Evolutionary conservation across 768 basidiomycete species (phyloP).

Genomic region (Coprinopsis marcescibilis): DNA sequence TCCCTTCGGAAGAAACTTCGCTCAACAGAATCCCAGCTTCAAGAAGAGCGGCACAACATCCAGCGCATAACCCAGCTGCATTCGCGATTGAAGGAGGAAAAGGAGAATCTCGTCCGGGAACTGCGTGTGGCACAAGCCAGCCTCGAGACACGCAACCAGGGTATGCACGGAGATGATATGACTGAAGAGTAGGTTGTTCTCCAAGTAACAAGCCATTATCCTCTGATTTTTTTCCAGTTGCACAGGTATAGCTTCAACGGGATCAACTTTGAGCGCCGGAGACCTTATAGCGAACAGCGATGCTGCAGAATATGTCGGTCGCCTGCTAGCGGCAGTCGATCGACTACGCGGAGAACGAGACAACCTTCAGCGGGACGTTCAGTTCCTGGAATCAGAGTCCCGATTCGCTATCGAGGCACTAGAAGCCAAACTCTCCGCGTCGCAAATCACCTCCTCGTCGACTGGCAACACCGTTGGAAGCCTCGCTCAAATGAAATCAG

Average conservation of each 20-base stretch:
- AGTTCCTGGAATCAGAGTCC: constrained; percentile 65
- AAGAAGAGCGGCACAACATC: constrained; percentile 35
- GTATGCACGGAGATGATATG: constrained; percentile 9
- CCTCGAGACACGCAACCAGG: constrained; percentile 17
- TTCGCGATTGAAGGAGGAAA: constrained; percentile 46
- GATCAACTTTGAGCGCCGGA: not conserved
- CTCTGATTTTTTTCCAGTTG: not conserved
- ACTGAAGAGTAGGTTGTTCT: constrained; percentile 13
- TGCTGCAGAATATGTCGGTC: constrained; percentile 41
- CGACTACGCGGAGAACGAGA: constrained; percentile 66
- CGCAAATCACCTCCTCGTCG: constrained; percentile 17
- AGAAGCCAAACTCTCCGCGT: constrained; percentile 39
- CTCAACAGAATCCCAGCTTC: constrained; percentile 32
- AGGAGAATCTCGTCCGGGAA: constrained; percentile 42
- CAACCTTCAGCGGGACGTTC: constrained; percentile 51
- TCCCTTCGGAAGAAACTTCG: constrained; percentile 36
- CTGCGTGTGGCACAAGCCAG: constrained; percentile 33
- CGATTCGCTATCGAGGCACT: constrained; percentile 57
- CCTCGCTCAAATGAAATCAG: constrained; percentile 21
- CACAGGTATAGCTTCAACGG: too few relatives aligned
- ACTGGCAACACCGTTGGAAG: constrained; percentile 16
- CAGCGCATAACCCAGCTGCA: constrained; percentile 37
- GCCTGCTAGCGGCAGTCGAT: constrained; percentile 56
- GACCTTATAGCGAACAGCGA: constrained; percentile 13
- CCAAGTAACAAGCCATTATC: not conserved